Evolutionary conservation across 202 grass and related monocot species (phyloP).

Genomic region (Musa balbisiana): DNA sequence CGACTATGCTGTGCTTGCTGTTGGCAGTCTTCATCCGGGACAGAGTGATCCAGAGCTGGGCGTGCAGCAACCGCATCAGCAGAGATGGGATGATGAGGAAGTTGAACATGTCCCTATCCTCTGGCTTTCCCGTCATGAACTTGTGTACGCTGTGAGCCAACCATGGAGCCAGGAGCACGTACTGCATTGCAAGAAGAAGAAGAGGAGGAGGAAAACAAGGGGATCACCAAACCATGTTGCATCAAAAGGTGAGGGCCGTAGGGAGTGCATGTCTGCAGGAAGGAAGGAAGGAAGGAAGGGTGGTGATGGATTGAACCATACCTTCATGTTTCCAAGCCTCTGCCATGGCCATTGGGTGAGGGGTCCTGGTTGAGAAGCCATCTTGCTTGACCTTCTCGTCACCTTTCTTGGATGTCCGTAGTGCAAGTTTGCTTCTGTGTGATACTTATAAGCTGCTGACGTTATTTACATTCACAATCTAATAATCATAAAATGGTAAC

Average conservation of each 20-base stretch:
- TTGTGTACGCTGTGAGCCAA: slow-evolving; percentile 40
- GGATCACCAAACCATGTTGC: too few relatives aligned
- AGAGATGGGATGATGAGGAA: slow-evolving; percentile 44
- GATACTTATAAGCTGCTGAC: neutral
- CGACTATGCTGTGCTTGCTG: slow-evolving; percentile 53
- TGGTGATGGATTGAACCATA: neutral
- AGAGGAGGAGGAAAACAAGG: neutral
- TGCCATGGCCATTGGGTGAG: slow-evolving; percentile 88
- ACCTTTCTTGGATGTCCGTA: neutral
- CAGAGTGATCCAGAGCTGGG: slow-evolving; percentile 75
- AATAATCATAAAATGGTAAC: too few relatives aligned
- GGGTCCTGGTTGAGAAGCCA: slow-evolving; percentile 72
- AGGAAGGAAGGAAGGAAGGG: neutral
- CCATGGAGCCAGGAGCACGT: slow-evolving; percentile 59
- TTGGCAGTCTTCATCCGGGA: slow-evolving; percentile 60
- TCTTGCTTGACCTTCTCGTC: neutral
- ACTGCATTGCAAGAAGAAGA: slow-evolving; percentile 31
- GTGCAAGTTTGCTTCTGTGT: neutral
- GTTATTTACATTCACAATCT: too few relatives aligned
- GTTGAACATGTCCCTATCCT: slow-evolving; percentile 33
- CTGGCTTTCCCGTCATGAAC: slow-evolving; percentile 29
- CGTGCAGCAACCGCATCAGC: slow-evolving; percentile 53
- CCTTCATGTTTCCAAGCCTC: slow-evolving; percentile 77
- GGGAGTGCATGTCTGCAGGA: too few relatives aligned
- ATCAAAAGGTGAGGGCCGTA: too few relatives aligned